Evolutionary conservation across 2,329 filamentous ascomycete genomes (phyloP), one percentile per base, ranked within the genome.

Genomic region (Nigrospora osmanthi): DNA sequence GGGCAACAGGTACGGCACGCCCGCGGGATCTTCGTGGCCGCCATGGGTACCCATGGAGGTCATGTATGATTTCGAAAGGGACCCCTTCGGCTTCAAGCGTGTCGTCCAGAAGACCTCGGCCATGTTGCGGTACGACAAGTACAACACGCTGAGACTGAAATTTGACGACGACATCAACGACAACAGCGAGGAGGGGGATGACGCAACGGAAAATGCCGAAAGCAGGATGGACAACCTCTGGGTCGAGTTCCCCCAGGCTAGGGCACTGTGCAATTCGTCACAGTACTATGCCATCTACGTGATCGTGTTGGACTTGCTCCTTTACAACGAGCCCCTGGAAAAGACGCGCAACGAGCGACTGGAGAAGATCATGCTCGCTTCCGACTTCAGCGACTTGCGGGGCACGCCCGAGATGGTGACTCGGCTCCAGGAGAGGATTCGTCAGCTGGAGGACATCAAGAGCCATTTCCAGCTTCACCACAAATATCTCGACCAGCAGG

Each of bases 211-310:
- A 41, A 75, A 71, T 50, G 66, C 74, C 40, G 88, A 95, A 61
- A 83, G 74, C 52, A 80, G 89, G n/a, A 91, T 96, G 69, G 93
- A 98, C 63, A 91, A 95, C 60, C 79, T 99, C 13, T 95, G 88
- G 81, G 87, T 98, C 32, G 90, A 97, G 58, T 98, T 99, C 58
- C 93, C 93, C 12, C 87, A 94, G 52, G 83, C 95, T 37, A 80
- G 89, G 46, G 91, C 89, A n/a, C 81, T 96, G 38, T 98, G 94
- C 70, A 94, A 98, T 66, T 98, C 94, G 6, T 81, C 85, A 35
- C 91, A 98, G 65, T 99, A 98, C 68, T 98, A 95, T 61, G 87
- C 93, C 5, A 83, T 98, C 73, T 99, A 98, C 60, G 89, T 98
- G 65, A 98, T 99, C 54, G 91, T 96, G 4, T 74, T 97, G 51